Base-by-base conservation (phyloP, 768 basidiomycete species). In the Austroboletus eburneus region DNA sequence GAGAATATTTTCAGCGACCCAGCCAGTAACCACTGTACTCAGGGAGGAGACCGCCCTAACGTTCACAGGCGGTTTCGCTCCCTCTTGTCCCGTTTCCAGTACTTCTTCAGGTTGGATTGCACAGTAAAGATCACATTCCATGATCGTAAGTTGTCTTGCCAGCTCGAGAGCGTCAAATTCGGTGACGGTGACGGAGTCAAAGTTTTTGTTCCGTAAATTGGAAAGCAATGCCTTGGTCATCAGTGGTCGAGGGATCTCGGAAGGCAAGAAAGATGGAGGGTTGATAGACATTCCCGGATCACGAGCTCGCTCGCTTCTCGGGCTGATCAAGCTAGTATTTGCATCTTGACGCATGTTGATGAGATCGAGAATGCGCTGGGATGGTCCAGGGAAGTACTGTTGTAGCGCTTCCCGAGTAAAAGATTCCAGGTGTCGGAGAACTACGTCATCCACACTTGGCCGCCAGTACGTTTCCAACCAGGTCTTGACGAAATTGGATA, bases 381-480 rank as follows among this genome's bases (percentile, higher is more conserved):
- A 82, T 7, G 86, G 84, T 1, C 73, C 75, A 5, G 83, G 77
- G 54, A 87, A 90, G 60, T 82, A 75, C 21, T 68, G 65, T 14
- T 75, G 72, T 23, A 89, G 64, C 7, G 79, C 83, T 29, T 82
- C 79, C 20, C 72, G 71, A 25, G 79, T 81, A 60, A 90, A 90
- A 4, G 73, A 71, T 20, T 72, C 72, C 59, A 89, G 66, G 16
- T 71, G 59, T 16, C 73, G 72, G 34, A 89, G 68, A 16, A 85
- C 82, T 8, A 70, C 70, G 48, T 81, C 77, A 63, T 98, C 96
- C 9, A 78, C 72, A 1, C 77, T 75, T n/a, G 80, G 64, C 7
- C 85, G 77, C 94, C 95, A 98, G 66, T 95, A 85, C 51, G 75
- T 72, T 64, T 98, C 94, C 42, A 96, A 74, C 96, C 96, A 99